phyloP scores from a whole-genome alignment of 2,329 filamentous ascomycete genomes.

The Monosporascus sp. region DNA sequence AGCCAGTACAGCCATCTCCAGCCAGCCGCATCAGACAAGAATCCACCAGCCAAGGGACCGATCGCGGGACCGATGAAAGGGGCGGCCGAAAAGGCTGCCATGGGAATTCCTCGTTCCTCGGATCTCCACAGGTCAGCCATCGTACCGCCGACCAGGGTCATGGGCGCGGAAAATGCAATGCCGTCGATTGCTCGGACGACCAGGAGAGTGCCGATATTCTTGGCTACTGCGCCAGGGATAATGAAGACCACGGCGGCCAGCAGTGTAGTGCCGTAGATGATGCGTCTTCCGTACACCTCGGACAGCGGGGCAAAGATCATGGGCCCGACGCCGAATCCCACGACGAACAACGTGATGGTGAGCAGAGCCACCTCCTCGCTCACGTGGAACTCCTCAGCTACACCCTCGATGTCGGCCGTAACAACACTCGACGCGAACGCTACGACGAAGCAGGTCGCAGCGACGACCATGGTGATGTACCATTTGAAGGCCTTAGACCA shows the following conservation, averaged over 20 bases:
- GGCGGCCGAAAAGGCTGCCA: constrained; percentile 79
- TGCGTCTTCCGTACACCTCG: constrained; percentile 66
- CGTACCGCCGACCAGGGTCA: constrained; percentile 80
- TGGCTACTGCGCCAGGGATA: constrained; percentile 71
- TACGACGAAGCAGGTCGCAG: constrained; percentile 68
- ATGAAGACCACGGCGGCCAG: constrained; percentile 70
- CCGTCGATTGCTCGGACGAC: constrained; percentile 74
- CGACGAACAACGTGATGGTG: constrained; percentile 69
- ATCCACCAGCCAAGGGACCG: constrained; percentile 72
- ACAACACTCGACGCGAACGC: constrained; percentile 69
- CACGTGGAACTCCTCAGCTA: constrained; percentile 58
- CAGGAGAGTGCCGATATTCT: constrained; percentile 71
- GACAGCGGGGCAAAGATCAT: constrained; percentile 75
- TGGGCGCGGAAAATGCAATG: constrained; percentile 78
- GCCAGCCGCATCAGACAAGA: constrained; percentile 60
- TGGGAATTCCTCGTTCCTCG: constrained; percentile 78
- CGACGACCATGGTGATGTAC: constrained; percentile 82
- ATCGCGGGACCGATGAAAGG: constrained; percentile 79
- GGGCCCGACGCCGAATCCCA: constrained; percentile 76
- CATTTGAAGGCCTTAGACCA: constrained; percentile 75
- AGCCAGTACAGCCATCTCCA: constrained; percentile 90
- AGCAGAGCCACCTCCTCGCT: constrained; percentile 68
- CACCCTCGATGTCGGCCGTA: constrained; percentile 66
- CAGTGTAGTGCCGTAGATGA: constrained; percentile 66
- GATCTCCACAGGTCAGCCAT: constrained; percentile 79